Evolutionary conservation across 352 stramenopile genomes (phyloP), one percentile per base, ranked within the genome.

Genomic region (Pythium biforme): DNA sequence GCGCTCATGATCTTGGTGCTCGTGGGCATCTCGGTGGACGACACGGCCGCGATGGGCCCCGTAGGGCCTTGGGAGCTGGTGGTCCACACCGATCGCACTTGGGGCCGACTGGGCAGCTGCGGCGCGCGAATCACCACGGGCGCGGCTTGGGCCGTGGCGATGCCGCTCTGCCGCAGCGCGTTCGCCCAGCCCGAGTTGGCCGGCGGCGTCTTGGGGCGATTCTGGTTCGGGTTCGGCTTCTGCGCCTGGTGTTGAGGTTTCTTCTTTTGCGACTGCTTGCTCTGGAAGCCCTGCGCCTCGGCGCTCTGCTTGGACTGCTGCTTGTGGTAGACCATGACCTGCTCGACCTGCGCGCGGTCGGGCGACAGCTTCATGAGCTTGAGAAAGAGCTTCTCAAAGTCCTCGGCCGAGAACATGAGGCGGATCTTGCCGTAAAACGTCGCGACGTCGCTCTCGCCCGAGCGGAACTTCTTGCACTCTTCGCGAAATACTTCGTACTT

Each of bases 401-500:
- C 46, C 22, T 92, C 77, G 0, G 73, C 49, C 1, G 72, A 78
- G 37, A 95, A 92, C 72, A 85, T 75, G 15, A 74, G 57, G 27
- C 73, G 74, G 62, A 92, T 82, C 56, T 89, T 88, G 51, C 67
- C 61, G 58, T 95, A 95, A 39, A 95, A 95, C 15, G 74, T 70
- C 5, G 83, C 72, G n/a, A 89, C 55, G 34, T 89, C 79, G 20
- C 65, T 62, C 27, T 91, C 76, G 0, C 68, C 74, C 19, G 80
- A 27, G 4, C 83, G 84, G 56, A 89, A 95, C 22, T 79, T 69
- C 57, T 83, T 88, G 66, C 86, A 95, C 26, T 79, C 72, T 62
- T 92, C 77, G 0, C 86, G 80, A 49, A 95, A 93, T 3, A 90
- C 77, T 45, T 93, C 83, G 59, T 93, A 95, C 68, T 92, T 93